Evolutionary conservation across 768 basidiomycete species (phyloP), one percentile per base, ranked within the genome.

Genomic region (Clitopilus hobsonii): DNA sequence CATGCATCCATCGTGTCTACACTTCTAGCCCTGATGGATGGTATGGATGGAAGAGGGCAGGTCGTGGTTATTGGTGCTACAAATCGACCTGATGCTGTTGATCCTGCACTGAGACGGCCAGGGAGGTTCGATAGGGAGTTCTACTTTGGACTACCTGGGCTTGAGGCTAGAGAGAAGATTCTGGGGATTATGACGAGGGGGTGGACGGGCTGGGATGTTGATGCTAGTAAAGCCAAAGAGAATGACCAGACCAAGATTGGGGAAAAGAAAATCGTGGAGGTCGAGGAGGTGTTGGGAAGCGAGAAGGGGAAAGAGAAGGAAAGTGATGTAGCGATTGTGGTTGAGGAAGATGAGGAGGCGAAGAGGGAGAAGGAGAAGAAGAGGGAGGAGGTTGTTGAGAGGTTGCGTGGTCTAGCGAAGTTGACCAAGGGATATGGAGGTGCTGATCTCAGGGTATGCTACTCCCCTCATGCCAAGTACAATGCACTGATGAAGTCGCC

Each of bases 31-130:
- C 78, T 98, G 41, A 98, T 98, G 97, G 97, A 98, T 68, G 97
- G 96, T 41, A 98, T 98, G 96, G 97, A 99, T 59, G 95, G 95
- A 1, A 83, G 97, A 52, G 95, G 94, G 1, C 94, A 98, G 69
- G 96, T 99, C 16, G 83, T 98, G 24, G 93, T 99, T 26, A 98
- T 98, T 61, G 97, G 97, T 25, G 97, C 97, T 1, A 99, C 97
- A 2, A 99, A 99, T 67, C 71, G 97, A 57, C 96, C 96, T 0
- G 97, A 99, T 69, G 91, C 94, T n/a, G 87, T 99, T 54, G 97
- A 99, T 69, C 94, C 97, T 18, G 97, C 97, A 1, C 71, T 99
- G 50, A 79, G 97, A 26, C 78, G 97, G 23, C 97, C 96, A 0
- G 97, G 97, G 16, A 78, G 97, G 57, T 98, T 99, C 63, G 97